Percentiles rank a stretch among this genome's conserved stretches.
These are phyloP conservation scores for Metarhizium robertsii DNA, from an alignment of 2,329 filamentous ascomycete species.

Conservation along the genomic window DNA sequence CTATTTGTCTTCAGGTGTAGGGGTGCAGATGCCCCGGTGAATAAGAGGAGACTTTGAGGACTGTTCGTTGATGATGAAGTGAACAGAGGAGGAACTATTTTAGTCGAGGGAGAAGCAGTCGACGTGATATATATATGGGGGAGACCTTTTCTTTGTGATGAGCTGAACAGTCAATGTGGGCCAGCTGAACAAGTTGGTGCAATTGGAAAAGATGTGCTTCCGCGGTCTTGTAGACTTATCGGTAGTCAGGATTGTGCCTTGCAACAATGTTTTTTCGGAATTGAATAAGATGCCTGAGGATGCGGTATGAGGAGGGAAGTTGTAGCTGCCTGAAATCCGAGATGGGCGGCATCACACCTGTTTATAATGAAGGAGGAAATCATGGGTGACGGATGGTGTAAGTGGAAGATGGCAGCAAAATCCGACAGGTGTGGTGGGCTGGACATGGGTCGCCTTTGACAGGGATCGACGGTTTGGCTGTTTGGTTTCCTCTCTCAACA, in stretches of 20 bases:
- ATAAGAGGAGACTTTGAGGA: background rate
- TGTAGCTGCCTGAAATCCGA: slow-evolving; percentile 1
- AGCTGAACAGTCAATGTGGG: background rate
- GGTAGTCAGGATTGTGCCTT: background rate
- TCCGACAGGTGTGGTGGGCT: background rate
- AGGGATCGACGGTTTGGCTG: background rate
- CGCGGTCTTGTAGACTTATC: background rate
- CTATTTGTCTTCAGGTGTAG: background rate
- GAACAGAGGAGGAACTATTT: background rate
- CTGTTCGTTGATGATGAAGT: background rate
- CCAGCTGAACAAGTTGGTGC: background rate
- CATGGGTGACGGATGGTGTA: background rate
- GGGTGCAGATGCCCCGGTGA: background rate
- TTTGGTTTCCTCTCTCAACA: background rate
- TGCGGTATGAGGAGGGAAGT: background rate
- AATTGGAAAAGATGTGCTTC: background rate
- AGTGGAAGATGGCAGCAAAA: background rate
- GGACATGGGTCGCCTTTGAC: background rate
- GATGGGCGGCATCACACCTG: background rate
- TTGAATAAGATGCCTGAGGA: background rate
- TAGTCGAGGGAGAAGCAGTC: background rate
- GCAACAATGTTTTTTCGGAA: background rate
- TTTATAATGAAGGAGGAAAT: background rate
- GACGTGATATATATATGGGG: background rate
- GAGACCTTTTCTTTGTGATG: background rate